phyloP scores from a whole-genome alignment of 208 protist genomes.

The Acanthamoeba comandoni region DNA sequence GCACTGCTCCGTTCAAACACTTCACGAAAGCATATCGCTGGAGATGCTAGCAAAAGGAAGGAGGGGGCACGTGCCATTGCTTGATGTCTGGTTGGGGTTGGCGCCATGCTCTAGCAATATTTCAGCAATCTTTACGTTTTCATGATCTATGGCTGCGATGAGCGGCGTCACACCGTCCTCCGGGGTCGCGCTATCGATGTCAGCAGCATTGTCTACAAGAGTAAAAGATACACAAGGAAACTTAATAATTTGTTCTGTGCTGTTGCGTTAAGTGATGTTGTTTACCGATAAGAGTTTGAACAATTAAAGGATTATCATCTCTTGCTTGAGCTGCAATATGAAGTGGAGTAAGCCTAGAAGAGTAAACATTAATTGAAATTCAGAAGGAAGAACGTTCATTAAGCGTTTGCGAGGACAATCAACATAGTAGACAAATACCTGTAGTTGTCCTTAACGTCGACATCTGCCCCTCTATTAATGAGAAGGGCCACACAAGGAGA shows the following conservation, averaged over 20 bases:
- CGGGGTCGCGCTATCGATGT: too few relatives aligned
- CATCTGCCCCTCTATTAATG: conserved; percentile 41
- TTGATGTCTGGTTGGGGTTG: conserved; percentile 51
- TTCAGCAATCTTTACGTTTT: conserved; percentile 35
- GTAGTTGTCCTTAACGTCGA: conserved; percentile 66
- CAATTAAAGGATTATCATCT: not conserved
- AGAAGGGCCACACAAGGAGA: not conserved
- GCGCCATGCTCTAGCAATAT: conserved; percentile 33
- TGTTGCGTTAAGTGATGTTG: too few relatives aligned
- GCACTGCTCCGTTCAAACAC: not conserved
- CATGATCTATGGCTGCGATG: conserved; percentile 36
- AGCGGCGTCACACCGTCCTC: conserved; percentile 60
- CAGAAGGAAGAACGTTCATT: too few relatives aligned
- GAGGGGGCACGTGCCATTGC: not conserved
- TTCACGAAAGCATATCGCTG: not conserved
- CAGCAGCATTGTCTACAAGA: too few relatives aligned
- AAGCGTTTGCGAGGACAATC: not conserved
- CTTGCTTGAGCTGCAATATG: conserved; percentile 32
- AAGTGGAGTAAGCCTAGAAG: conserved; percentile 18
- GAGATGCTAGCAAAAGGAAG: too few relatives aligned
- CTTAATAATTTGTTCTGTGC: too few relatives aligned
- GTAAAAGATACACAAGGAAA: too few relatives aligned
- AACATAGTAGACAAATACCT: not conserved
- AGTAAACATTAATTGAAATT: not conserved
- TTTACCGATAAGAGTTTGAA: not conserved